Evolutionary conservation across 2,329 filamentous ascomycete species (phyloP).

Genomic region (Akanthomyces uredinophilus): DNA sequence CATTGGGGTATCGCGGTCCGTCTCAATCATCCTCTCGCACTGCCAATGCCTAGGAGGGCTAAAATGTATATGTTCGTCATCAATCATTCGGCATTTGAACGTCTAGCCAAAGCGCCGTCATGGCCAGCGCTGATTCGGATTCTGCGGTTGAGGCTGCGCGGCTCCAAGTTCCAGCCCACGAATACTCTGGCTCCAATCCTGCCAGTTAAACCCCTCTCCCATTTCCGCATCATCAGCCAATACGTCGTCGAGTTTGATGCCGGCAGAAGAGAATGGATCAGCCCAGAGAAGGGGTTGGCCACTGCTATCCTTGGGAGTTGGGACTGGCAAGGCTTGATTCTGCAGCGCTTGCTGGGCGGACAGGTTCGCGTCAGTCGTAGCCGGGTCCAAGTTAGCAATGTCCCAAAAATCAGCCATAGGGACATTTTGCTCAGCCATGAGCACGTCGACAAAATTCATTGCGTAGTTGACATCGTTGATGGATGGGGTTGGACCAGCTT

Average conservation of each 20-base stretch:
- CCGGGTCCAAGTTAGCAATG: constrained; percentile 7
- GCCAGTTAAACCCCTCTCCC: constrained; percentile 44
- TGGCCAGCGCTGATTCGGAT: constrained; percentile 5
- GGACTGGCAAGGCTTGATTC: constrained; percentile 20
- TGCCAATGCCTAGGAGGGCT: neutral
- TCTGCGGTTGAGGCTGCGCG: constrained; percentile 16
- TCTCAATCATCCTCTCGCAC: neutral
- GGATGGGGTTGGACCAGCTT: neutral
- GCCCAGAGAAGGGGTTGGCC: constrained; percentile 40
- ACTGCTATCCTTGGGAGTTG: constrained; percentile 29
- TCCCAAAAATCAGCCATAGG: constrained; percentile 10
- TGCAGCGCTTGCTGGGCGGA: constrained; percentile 18
- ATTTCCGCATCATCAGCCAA: constrained; percentile 33
- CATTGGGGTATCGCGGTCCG: neutral
- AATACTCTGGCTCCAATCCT: constrained; percentile 42
- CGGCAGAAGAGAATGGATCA: constrained; percentile 27
- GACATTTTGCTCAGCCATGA: constrained; percentile 1
- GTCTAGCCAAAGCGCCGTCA: neutral
- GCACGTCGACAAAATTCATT: neutral
- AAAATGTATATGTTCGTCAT: neutral
- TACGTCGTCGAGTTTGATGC: constrained; percentile 25
- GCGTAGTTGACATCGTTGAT: neutral
- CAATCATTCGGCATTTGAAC: neutral
- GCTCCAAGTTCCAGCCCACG: constrained; percentile 33
- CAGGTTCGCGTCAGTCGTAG: constrained; percentile 3